Base-by-base conservation (phyloP, 1,139 yeast genomes). In the Torulaspora globosa region DNA sequence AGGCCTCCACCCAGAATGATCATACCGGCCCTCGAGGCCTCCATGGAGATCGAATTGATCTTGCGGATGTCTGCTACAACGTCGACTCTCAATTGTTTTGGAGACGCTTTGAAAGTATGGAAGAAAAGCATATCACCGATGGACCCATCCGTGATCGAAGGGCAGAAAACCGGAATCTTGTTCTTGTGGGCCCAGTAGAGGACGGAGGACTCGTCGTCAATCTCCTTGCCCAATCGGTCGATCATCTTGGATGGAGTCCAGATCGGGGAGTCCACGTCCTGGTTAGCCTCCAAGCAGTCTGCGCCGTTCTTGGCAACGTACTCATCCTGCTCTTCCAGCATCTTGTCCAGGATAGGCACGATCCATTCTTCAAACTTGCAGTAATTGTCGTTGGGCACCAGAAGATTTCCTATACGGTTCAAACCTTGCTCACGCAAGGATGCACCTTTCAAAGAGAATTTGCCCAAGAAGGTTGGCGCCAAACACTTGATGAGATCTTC, bases 301-400 rank as follows among this genome's bases (percentile, higher is more conserved):
- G 60, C 59, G 15, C 78, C 79, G 24, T 70, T 68, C 54, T 74
- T 71, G 46, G 71, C 68, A 56, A 80, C 77, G 48, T 78, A 81
- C 42, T 68, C 82, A 58, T 85, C 88, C 70, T 92, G 98, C 68
- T 92, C 98, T 60, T 84, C 84, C 50, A 90, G 75, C 80, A 90
- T 81, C 44, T 72, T 78, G 65, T 90, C 96, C 59, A 92, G 75
- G 46, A 92, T 78, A 27, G 98, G 98, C 29, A 92, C 94, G 57
- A 92, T 86, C 98, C 98, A 92, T 67, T 94, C 98, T 69, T 92
- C 99, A 62, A 92, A 92, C 63, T 80, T 82, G 73, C 97, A 90
- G 71, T 92, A 92, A 72, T 92, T 92, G 67, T 94, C 98, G 67
- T 92, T 92, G 44, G 99, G 99, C 44, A 92, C 98, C 58, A 92